Evolutionary conservation across 2,329 filamentous ascomycete genomes (phyloP).

Genomic region (Fusarium beomiforme): DNA sequence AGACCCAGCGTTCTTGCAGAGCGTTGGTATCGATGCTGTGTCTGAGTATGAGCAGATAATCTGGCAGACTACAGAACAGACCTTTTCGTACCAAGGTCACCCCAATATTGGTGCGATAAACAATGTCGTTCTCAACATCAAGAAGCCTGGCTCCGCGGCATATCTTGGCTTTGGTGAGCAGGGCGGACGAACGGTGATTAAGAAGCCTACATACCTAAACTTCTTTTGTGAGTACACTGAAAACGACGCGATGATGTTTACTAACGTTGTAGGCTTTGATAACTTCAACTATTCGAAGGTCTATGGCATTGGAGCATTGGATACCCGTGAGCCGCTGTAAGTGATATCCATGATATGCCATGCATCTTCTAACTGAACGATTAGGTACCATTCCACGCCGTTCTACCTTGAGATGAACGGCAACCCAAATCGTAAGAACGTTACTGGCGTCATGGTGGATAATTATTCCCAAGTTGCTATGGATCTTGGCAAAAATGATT

Average conservation of each 20-base stretch:
- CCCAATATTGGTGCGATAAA: neutral
- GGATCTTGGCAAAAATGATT: neutral
- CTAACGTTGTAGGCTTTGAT: neutral
- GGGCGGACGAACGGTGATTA: neutral
- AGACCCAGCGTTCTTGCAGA: neutral
- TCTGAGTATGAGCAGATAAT: neutral
- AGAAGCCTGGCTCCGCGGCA: neutral
- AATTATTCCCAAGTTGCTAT: neutral
- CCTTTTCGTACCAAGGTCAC: neutral
- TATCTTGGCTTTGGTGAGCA: constrained; percentile 1
- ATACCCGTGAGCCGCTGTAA: neutral
- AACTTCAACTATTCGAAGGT: neutral
- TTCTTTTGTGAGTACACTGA: neutral
- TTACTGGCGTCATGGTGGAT: neutral
- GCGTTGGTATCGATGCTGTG: neutral
- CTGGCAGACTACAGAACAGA: constrained; percentile 2
- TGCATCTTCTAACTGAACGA: accelerated
- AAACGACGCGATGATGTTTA: accelerated
- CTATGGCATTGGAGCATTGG: neutral
- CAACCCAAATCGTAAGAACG: neutral
- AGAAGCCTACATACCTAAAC: neutral
- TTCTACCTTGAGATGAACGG: constrained; percentile 3
- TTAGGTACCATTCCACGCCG: neutral
- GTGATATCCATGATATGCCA: accelerated
- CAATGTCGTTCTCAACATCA: neutral